Evolutionary conservation across 345 rosid genomes (phyloP), one percentile per base, ranked within the genome.

Genomic region (Laguncularia racemosa): DNA sequence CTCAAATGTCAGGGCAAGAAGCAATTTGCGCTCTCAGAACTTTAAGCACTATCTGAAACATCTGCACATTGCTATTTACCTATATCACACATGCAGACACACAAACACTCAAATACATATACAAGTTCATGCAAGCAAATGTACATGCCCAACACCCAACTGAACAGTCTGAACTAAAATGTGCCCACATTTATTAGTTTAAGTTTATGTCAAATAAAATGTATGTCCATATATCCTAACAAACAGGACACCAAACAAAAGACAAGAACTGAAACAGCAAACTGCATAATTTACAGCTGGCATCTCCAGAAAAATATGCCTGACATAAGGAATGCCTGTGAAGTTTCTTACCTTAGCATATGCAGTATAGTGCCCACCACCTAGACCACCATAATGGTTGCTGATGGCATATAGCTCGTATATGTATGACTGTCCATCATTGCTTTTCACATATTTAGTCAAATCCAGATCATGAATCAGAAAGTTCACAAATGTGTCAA

Each of bases 351-450:
- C 98, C 98, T 92, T 92, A 10, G 95, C 88, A 65, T 77, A 83
- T 23, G 98, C 98, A 64, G 97, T 89, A 66, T 92, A 89, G 66
- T 89, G 98, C 60, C 98, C 98, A 20, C 95, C 95, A 49, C 96
- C 95, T 54, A 92, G 64, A 54, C 95, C 91, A 66, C 98, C 98
- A 43, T 86, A 84, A 75, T 92, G 98, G 62, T 92, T 92, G 77
- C 97, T 92, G 71, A 92, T 67, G 46, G 98, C 98, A 65, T 80
- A 92, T 4, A 89, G 71, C 70, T 89, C 96, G 43, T 89, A 92
- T 17, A 65, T 53, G 59, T 78, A 75, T 19, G 88, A 73, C 56
- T 76, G 71, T 3, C 86, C 92, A 49, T 84, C 81, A 56, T 73
- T 75, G 65, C 67, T 66, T 67, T 71, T 84, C 52, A 89, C 85